phyloP scores from a whole-genome alignment of 1,284 basidiomycete genomes.

The Malassezia japonica region DNA sequence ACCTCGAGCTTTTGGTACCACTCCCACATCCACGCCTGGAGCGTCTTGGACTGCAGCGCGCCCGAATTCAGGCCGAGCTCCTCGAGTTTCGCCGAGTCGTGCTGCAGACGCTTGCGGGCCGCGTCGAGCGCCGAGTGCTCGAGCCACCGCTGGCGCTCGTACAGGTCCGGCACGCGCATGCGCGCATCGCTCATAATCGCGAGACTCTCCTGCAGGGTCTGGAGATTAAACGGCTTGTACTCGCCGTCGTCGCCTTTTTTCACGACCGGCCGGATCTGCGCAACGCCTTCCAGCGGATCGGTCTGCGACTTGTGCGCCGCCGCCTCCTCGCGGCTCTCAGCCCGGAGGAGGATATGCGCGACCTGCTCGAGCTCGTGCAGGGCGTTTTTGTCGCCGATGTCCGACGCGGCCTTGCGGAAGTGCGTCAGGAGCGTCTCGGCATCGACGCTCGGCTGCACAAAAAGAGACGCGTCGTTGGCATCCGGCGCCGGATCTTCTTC shows the following conservation, averaged over 20 bases:
- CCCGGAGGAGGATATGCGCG: conserved; percentile 18
- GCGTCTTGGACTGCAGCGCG: conserved; percentile 27
- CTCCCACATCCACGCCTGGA: conserved; percentile 47
- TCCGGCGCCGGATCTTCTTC: background rate
- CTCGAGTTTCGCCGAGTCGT: conserved; percentile 31
- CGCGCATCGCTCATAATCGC: conserved; percentile 35
- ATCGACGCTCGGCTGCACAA: background rate
- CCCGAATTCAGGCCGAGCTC: conserved; percentile 30
- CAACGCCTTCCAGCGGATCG: conserved; percentile 17
- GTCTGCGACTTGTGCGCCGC: background rate
- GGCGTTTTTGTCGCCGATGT: conserved; percentile 24
- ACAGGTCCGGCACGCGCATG: conserved; percentile 25
- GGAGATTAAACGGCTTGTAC: conserved; percentile 38
- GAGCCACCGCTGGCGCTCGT: conserved; percentile 45
- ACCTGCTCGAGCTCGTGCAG: conserved; percentile 30
- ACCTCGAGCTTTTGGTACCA: conserved; percentile 39
- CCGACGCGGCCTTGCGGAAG: conserved; percentile 21
- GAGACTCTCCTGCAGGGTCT: conserved; percentile 34
- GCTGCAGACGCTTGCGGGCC: conserved; percentile 36
- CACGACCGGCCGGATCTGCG: conserved; percentile 30
- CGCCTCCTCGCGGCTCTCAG: conserved; percentile 3
- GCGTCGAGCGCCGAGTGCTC: conserved; percentile 42
- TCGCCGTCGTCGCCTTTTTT: conserved; percentile 19
- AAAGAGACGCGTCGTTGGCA: background rate
- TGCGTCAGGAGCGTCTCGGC: conserved; percentile 18